A percentile compares a stretch with the other conserved stretches of the same genome.
Evolutionary conservation across 2,329 filamentous ascomycete genomes (phyloP).

Genomic region (Xylariaceae sp.): DNA sequence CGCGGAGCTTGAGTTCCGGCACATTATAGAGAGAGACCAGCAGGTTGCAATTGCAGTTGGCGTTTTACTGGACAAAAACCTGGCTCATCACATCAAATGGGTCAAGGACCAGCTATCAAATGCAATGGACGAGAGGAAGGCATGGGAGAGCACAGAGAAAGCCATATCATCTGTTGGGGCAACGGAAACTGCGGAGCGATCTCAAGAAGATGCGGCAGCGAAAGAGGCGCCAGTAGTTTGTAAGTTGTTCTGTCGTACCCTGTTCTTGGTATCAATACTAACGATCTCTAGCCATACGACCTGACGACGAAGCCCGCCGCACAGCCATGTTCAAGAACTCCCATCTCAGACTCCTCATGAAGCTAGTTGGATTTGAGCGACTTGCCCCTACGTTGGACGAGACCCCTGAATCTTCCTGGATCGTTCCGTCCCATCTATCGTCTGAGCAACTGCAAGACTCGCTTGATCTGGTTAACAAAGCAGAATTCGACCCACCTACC

Average conservation of each 20-base stretch:
- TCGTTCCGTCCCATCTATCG: constrained; percentile 71
- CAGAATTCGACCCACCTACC: constrained; percentile 77
- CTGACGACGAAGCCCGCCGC: constrained; percentile 70
- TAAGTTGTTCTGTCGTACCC: constrained; percentile 48
- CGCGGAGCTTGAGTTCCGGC: constrained; percentile 83
- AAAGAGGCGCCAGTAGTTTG: constrained; percentile 58
- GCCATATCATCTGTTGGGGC: constrained; percentile 57
- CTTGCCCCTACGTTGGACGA: constrained; percentile 65
- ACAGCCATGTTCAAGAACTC: constrained; percentile 88
- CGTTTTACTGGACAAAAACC: constrained; percentile 79
- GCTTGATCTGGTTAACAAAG: constrained; percentile 75
- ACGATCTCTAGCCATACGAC: constrained; percentile 59
- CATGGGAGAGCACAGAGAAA: constrained; percentile 77
- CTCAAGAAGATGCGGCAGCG: constrained; percentile 37
- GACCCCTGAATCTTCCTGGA: constrained; percentile 78
- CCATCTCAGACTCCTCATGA: constrained; percentile 84
- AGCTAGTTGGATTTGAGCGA: constrained; percentile 72
- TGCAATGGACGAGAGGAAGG: constrained; percentile 74
- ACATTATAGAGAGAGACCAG: constrained; percentile 69
- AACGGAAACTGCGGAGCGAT: constrained; percentile 37
- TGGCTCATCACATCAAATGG: constrained; percentile 81
- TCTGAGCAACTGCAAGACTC: constrained; percentile 71
- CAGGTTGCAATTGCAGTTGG: constrained; percentile 83
- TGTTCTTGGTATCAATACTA: constrained; percentile 34
- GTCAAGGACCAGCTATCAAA: constrained; percentile 73